Base-by-base conservation (phyloP, 345 rosid species). In the Garcia nutans region DNA sequence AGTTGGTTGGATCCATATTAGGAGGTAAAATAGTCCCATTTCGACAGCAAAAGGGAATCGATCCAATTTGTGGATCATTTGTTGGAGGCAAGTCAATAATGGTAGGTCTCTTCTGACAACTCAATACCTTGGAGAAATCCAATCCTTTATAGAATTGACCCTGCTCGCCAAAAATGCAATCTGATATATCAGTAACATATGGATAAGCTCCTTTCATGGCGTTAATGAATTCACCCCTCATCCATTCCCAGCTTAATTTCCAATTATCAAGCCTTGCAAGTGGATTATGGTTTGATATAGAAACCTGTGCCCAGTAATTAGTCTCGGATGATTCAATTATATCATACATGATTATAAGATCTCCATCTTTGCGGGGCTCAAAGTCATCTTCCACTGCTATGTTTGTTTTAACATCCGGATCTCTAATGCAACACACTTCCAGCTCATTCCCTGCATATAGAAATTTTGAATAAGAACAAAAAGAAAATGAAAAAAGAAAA, bases 161-260 rank as follows among this genome's bases (percentile, higher is more conserved):
- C 19, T 83, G 87, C 2, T 41, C 60, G 7, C 91, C 93, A 60
- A 83, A 80, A 37, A 89, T 19, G 61, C 93, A 89, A 13, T 79
- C 89, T 6, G 83, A 6, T 1, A 70, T 23, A 74, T 86, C 90
- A 9, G 79, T 74, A 42, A 69, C 47, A 23, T 65, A 33, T 0
- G 89, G 84, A 61, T 82, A 82, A 54, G 90, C 91, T 70, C 91
- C 89, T 77, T 71, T 85, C 86, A 88, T 82, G 49, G 84, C 63
- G 37, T 69, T 49, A 22, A 89, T 89, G 47, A 88, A 89, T 58
- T 89, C 93, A 22, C 73, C 82, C 55, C 83, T 73, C 75, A 55
- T 83, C 93, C 93, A 89, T 8, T 88, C 88, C 91, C 93, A 89
- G 74, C 89, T 89, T 61, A 89, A 71, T 56, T 80, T 85, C 93